Evolutionary conservation across 1,139 yeast species (phyloP), one percentile per base, ranked within the genome.

Genomic region (Kurtzmaniella quercitrusa): DNA sequence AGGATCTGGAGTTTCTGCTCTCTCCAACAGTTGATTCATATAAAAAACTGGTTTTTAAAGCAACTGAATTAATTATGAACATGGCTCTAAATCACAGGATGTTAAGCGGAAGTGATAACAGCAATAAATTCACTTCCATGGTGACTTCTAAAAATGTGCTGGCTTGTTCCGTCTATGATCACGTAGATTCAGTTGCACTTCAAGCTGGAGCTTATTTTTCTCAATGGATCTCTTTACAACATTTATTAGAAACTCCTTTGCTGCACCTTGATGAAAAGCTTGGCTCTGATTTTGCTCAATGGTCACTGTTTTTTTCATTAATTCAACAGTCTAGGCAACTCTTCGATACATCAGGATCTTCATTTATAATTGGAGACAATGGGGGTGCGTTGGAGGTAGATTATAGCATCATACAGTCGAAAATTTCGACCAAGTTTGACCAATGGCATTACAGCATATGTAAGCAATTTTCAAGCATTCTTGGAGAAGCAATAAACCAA

Each of bases 141-240:
- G 15, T 25, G 18, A 37, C 34, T 6, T 38, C 43, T 6, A 3
- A 17, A 21, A 18, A 33, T 14, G 17, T 41, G 2, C 34, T 19
- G 34, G 15, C 3, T 10, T 37, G 44, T 19, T 16, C 16, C 2
- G 14, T 36, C n/a, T 41, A 38, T 15, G n/a, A 10, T 16, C 49
- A 46, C 34, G 49, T 70, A 10, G 65, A 65, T 19, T 10, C 3
- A 0, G 43, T 55, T 2, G 49, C 63, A 34, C 45, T 44, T 0
- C 53, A 63, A 10, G 72, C 76, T 0, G 49, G 56, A 1, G 42
- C 23, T 0, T 81, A 78, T 50, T 58, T 73, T 16, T 49, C 55
- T 2, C 63, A 67, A 27, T 88, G 95, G 95, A 57, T 59, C 8
- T 64, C 63, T 25, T 66, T 84, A 29, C 86, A 82, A 53, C 62